Base-by-base conservation (phyloP, 768 basidiomycete genomes). In the Cyclocybe aegerita region DNA sequence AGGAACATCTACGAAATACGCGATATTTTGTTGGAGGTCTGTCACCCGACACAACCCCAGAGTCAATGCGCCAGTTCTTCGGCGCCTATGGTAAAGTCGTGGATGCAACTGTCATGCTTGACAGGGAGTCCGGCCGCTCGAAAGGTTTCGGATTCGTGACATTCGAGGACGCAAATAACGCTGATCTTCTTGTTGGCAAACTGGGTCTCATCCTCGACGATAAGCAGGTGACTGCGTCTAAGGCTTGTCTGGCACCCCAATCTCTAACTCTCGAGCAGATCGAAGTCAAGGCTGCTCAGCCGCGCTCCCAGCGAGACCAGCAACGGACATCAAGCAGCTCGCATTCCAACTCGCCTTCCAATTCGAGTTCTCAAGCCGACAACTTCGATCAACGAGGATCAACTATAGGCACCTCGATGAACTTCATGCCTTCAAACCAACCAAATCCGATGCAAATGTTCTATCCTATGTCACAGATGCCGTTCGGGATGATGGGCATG, bases 101-200 rank as follows among this genome's bases (percentile, higher is more conserved):
- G 43, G 90, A 93, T 60, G 81, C 89, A 2, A 91, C 88, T 3
- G 87, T 93, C 45, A 93, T 93, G 90, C 76, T 89, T 50, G 90
- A 93, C 64, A 77, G 86, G 44, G 87, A 90, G 48, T 81, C 85
- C 9, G 79, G 78, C 4, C 74, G 87, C 17, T 86, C 83, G 31
- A 90, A 92, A 65, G 90, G 90, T 1, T 93, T 93, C 57, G 90
- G 89, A 0, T 93, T 93, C 54, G 85, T 92, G 39, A 93, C 90
- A 0, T 93, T 90, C 62, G 81, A 83, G 55, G 83, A 87, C 54
- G 74, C 72, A 46, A 78, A 77, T 35, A 80, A 78, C 50, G 77
- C 85, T 6, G 85, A 88, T 17, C 79, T 81, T 52, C 79, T 87
- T 8, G 79, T 92, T 37, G 82, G 80, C 3, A 81, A 81, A 53